Evolutionary conservation across 2,329 filamentous ascomycete genomes (phyloP).

Genomic region (Botrytis medusae): DNA sequence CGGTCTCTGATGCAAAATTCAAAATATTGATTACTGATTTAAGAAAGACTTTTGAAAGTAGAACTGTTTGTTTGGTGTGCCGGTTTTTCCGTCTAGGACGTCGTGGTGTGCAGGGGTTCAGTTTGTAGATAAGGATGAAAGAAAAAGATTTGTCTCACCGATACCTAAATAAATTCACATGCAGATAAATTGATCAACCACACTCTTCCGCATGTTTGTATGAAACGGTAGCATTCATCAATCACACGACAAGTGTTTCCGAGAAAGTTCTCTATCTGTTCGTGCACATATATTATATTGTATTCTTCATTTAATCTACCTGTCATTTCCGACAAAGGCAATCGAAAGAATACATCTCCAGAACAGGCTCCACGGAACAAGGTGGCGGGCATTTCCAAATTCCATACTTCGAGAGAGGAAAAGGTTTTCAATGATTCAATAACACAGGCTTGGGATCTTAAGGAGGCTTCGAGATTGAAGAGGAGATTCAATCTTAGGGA

Average conservation of each 20-base stretch:
- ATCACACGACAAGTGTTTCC: not conserved
- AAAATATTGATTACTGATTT: too few species aligned
- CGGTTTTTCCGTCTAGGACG: too few species aligned
- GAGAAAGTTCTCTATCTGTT: not conserved
- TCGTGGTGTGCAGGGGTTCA: not conserved
- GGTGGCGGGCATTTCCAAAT: slow-evolving; percentile 1
- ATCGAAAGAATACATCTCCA: not conserved
- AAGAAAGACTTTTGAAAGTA: too few species aligned
- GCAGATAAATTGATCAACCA: slow-evolving; percentile 8
- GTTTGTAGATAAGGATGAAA: not conserved
- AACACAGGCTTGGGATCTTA: slow-evolving; percentile 1
- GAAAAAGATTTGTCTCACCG: not conserved
- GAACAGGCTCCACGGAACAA: not conserved
- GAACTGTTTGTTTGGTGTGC: too few species aligned
- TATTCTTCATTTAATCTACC: not conserved
- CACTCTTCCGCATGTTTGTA: slow-evolving; percentile 1
- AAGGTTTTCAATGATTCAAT: slow-evolving; percentile 6
- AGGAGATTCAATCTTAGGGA: not conserved
- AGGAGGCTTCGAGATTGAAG: not conserved
- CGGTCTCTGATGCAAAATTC: too few species aligned
- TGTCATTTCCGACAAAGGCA: not conserved
- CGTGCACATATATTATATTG: not conserved
- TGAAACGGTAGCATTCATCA: not conserved
- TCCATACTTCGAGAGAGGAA: not conserved
- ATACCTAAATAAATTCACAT: not conserved